A percentile compares a stretch with the other conserved stretches of the same genome.
Conservation (phyloP, 2,329 filamentous ascomycete species). For the Curvularia spicifera region DNA sequence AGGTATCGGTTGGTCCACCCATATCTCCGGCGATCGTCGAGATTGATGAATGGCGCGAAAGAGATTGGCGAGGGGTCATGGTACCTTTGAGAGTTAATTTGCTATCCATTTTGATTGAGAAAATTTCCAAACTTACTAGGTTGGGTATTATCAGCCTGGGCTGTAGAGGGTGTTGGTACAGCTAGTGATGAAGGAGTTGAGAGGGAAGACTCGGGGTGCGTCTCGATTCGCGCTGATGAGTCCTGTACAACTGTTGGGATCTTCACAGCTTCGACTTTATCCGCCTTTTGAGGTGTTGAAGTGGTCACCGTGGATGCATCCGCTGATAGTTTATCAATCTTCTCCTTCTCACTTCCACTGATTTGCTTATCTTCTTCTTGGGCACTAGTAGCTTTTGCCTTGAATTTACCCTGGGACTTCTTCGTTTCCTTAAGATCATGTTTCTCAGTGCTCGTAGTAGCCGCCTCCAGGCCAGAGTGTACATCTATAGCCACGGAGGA, state of each 20-base stretch:
- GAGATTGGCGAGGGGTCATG: neutral
- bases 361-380: neutral
- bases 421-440: neutral
- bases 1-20: neutral
- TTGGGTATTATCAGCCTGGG: neutral
- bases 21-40: conserved; percentile 14
- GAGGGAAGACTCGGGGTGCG: conserved; percentile 11
- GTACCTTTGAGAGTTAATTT: neutral
- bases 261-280: conserved; percentile 9
- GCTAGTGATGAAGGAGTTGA: neutral
- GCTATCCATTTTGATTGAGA: neutral
- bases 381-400: neutral
- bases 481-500: neutral
- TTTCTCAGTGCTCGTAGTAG: neutral
- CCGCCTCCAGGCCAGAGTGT: neutral
- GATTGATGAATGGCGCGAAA: conserved; percentile 9
- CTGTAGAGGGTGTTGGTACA: neutral
- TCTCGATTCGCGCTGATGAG: conserved; percentile 4
- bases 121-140: conserved; percentile 3
- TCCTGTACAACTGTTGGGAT: neutral
- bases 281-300: conserved; percentile 26
- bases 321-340: conserved; percentile 20
- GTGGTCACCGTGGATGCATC: conserved; percentile 16
- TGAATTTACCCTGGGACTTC: conserved; percentile 11
- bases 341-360: neutral